These are phyloP conservation scores for Globisporangium nunn DNA, from an alignment of 352 stramenopile genomes.

Conservation along the genomic window DNA sequence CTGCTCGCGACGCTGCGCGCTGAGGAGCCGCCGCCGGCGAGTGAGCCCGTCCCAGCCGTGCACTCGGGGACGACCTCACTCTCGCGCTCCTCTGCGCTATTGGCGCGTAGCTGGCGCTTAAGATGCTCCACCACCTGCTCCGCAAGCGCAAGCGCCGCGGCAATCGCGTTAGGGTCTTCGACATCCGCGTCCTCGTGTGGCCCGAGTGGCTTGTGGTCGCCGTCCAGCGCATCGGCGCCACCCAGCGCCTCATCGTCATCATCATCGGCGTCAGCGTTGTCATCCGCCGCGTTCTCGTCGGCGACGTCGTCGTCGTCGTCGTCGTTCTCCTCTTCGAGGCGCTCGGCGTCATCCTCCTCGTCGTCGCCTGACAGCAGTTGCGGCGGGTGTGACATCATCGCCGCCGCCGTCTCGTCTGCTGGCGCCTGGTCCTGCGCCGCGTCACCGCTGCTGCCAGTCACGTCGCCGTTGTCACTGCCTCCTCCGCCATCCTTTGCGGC, in stretches of 20 bases:
- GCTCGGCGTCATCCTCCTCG: slow-evolving; percentile 17
- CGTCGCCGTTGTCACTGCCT: neutral
- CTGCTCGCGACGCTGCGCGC: slow-evolving; percentile 3
- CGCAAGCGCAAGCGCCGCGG: slow-evolving; percentile 41
- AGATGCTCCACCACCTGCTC: slow-evolving; percentile 54
- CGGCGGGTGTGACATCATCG: neutral
- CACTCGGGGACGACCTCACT: slow-evolving; percentile 10
- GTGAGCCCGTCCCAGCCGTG: neutral
- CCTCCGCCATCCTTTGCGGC: neutral
- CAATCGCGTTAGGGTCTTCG: slow-evolving; percentile 35
- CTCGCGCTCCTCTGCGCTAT: slow-evolving; percentile 35
- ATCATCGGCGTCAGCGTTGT: slow-evolving; percentile 17
- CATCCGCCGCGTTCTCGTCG: slow-evolving; percentile 29
- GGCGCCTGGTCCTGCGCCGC: neutral
- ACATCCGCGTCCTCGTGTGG: slow-evolving; percentile 8
- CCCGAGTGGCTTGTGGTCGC: slow-evolving; percentile 3
- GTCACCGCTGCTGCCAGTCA: neutral
- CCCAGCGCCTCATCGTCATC: slow-evolving; percentile 17
- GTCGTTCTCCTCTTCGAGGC: slow-evolving; percentile 19
- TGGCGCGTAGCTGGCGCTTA: slow-evolving; percentile 44
- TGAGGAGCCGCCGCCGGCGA: neutral
- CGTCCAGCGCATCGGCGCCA: slow-evolving; percentile 9
- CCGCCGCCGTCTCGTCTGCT: neutral
- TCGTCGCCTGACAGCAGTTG: neutral
- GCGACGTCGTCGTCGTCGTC: slow-evolving; percentile 46